Base-by-base conservation (phyloP, 2,329 filamentous ascomycete genomes). In the Stagonosporopsis rhizophila region DNA sequence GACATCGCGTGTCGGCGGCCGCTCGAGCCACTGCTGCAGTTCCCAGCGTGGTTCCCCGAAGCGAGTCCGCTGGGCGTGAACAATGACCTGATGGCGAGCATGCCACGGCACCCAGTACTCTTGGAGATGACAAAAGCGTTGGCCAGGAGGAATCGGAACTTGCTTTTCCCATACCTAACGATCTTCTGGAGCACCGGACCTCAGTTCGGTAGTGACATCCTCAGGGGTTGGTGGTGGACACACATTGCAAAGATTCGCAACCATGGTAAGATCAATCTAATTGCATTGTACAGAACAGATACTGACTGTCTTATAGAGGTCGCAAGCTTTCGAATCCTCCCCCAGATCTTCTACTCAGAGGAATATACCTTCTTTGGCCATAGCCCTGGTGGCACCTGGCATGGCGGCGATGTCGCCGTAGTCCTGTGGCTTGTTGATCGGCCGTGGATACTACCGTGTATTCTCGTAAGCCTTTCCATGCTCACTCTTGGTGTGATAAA, bases 151-250 rank as follows among this genome's bases (percentile, higher is more conserved):
- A 61, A 69, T 32, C 38, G 40, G 39, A 63, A 66, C 28, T 49
- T 64, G 27, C 8, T 65, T 6, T 69, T 66, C 25, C 65, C 69
- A 1, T 73, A 71, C 42, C 37, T 72, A 8, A 72, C 69, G 0
- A 67, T 73, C 11, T 71, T 71, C 44, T 72, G 65, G 64, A 67
- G 57, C 25, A 73, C 70, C 1, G 70, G 69, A 2, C 70, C 69
- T 6, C 66, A 70, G 19, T 73, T 71, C 19, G 56, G 56, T 0
- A 66, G 64, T 22, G 62, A 69, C n/a, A 55, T 71, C 15, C 34
- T 71, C n/a, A 53, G 60, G 46, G 62, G 58, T 22, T 72, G 67
- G 64, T 67, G 56, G 44, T 38, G 19, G 20, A 48, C 6, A 14
- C 25, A 49, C 22, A 28, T 22, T n/a, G 37, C 19, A 17, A 23